Conservation (phyloP, 441 rosid genomes). For the Melastoma candidum region DNA sequence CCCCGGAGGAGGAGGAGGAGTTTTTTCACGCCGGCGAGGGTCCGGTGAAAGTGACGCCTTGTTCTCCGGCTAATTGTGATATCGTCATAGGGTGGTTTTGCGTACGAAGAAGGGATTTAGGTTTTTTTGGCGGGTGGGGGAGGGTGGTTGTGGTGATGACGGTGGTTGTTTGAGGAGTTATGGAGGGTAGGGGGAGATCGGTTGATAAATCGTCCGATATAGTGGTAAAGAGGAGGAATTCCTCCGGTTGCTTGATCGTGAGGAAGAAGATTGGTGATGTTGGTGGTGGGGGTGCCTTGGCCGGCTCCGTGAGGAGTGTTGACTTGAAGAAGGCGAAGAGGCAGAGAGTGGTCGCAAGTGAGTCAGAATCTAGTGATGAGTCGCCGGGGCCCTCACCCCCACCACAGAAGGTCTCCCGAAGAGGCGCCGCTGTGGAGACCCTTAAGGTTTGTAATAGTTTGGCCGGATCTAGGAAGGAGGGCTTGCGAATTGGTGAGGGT, state of each 20-base stretch:
- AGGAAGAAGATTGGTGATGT: conserved; percentile 14
- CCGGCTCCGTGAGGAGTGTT: conserved; percentile 1
- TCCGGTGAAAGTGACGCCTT: too few species aligned
- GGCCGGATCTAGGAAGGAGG: conserved; percentile 3
- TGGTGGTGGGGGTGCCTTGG: conserved; percentile 1
- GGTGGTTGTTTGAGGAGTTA: too few species aligned
- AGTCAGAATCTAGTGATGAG: conserved; percentile 19
- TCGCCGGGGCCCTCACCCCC: conserved; percentile 2
- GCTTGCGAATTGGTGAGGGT: not conserved
- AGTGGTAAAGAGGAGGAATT: conserved; percentile 18
- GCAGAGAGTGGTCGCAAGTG: conserved; percentile 11
- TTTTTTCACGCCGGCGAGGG: too few species aligned
- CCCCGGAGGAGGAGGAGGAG: too few species aligned
- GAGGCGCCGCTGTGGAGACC: conserved; percentile 9
- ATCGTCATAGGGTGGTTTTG: too few species aligned
- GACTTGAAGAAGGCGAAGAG: conserved; percentile 11
- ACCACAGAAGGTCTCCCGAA: not conserved
- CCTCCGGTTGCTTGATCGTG: conserved; percentile 17
- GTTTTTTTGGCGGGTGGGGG: conserved; percentile 3
- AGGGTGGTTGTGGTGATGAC: conserved; percentile 1
- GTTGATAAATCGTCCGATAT: conserved; percentile 8
- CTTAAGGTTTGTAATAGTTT: conserved; percentile 10
- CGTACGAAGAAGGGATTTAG: not conserved
- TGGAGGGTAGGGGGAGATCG: conserved; percentile 15
- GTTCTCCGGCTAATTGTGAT: too few species aligned